Percentiles rank a stretch among this genome's conserved stretches.
These are phyloP conservation scores for Closterium sp. DNA, from an alignment of 139 green algal genomes.

Conservation along the genomic window DNA sequence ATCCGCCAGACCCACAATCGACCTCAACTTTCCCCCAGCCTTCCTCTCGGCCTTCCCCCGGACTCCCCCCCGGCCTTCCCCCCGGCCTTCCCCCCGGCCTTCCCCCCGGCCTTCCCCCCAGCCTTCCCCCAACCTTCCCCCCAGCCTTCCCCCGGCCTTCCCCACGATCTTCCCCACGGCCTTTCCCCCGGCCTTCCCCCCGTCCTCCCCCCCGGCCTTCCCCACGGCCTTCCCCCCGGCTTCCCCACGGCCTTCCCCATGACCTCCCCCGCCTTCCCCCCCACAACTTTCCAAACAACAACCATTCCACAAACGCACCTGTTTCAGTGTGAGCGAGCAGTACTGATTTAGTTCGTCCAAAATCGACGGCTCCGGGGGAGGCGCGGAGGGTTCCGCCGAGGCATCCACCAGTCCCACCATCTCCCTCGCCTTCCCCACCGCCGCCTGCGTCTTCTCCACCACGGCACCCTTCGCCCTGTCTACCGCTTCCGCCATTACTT, in stretches of 20 bases:
- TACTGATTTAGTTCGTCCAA: background rate
- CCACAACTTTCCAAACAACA: background rate
- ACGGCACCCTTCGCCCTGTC: background rate
- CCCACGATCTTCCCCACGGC: background rate
- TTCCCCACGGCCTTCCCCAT: background rate
- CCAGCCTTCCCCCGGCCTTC: background rate
- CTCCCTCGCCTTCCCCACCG: background rate
- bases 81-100: no score
- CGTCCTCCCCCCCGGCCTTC: background rate
- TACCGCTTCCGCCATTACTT: background rate
- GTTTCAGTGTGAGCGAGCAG: background rate
- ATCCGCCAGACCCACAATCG: no score
- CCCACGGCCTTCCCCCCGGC: background rate
- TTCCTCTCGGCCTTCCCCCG: no score
- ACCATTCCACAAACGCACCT: background rate
- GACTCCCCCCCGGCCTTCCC: no score
- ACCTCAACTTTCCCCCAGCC: no score
- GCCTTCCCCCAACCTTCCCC: no score
- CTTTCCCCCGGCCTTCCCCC: no score
- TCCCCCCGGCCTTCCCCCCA: no score
- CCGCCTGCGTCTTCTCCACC: background rate
- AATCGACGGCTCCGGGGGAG: background rate
- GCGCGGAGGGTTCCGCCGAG: background rate
- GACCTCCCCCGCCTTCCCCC: no score
- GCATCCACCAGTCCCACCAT: slow-evolving; percentile 2